Evolutionary conservation across 2,329 filamentous ascomycete genomes (phyloP), one percentile per base, ranked within the genome.

Genomic region (Aspergillus udagawae): DNA sequence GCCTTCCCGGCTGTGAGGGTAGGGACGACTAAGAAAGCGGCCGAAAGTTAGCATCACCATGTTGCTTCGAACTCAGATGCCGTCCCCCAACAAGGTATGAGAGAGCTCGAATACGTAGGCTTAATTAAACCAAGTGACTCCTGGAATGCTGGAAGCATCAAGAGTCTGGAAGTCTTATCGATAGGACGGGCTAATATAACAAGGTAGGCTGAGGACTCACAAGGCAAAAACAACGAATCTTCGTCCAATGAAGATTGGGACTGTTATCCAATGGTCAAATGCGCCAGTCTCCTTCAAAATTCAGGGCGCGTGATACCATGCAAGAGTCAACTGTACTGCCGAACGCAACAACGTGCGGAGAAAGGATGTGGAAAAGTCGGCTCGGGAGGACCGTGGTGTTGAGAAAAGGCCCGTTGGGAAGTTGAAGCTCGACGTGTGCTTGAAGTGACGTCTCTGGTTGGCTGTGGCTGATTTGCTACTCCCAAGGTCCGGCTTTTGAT

Each of bases 11-110:
- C 63, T 54, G 57, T 71, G 65, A 52, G 65, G 68, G 49, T 71
- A 72, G n/a, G 72, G 63, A 54, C 72, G 70, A 62, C 70, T 75
- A 52, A 72, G 67, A 54, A 75, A 73, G 53, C 72, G 72, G 25
- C 60, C 63, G 51, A 74, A 68, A 29, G 70, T 75, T 67, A 75
- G 72, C 71, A 75, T 71, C 51, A 65, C 68, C 71, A 73, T 72
- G 9, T 35, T 72, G 53, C 50, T 54, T 42, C 50, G 9, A 23
- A 35, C 44, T 28, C 25, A 25, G 21, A 29, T n/a, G 52, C 21
- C 12, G 49, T 58, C 28, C 28, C 49, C 47, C 52, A 51, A 27
- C 45, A 51, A 25, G 23, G 32, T 6, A 42, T 47, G 27, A 55
- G 10, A 51, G 20, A 45, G 35, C 28, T 29, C 28, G 35, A n/a